Percentiles rank a stretch among this genome's conserved stretches.
phyloP scores from a whole-genome alignment of 441 rosid genomes.

The Lepidium campestre region DNA sequence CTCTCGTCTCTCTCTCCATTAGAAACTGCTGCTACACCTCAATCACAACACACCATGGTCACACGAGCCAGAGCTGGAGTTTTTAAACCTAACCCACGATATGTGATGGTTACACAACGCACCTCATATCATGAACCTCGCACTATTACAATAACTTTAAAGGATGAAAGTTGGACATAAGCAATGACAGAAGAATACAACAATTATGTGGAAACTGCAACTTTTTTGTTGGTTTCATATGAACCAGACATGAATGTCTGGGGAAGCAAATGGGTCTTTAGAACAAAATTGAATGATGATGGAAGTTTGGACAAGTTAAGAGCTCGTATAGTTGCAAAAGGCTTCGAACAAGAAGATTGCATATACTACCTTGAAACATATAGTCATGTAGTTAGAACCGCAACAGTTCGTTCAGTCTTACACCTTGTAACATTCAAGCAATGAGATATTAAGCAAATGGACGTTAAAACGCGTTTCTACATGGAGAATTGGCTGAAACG shows the following conservation, averaged over 20 bases:
- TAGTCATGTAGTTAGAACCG: background rate
- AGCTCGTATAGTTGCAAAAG: background rate
- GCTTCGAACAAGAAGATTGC: background rate
- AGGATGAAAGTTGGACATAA: too few relatives aligned
- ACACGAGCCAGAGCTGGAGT: too few relatives aligned
- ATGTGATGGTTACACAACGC: too few relatives aligned
- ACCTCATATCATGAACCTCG: too few relatives aligned
- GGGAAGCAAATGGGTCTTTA: background rate
- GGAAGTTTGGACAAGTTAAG: background rate
- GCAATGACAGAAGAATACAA: conserved; percentile 12
- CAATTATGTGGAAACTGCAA: background rate
- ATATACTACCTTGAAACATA: background rate
- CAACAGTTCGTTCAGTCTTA: background rate
- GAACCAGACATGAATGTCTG: background rate
- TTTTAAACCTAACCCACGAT: too few relatives aligned
- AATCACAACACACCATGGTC: too few relatives aligned
- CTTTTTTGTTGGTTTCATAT: background rate
- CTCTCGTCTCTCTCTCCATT: too few relatives aligned
- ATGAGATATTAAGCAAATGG: background rate
- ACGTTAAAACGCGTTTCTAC: background rate
- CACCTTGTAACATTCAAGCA: background rate
- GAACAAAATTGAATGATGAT: background rate
- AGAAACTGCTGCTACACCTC: too few relatives aligned
- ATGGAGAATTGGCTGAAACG: background rate
- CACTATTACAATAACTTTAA: too few relatives aligned